These are phyloP conservation scores for Xerocomellus amylosporus DNA, from an alignment of 768 basidiomycete species.

Conservation along the genomic window DNA sequence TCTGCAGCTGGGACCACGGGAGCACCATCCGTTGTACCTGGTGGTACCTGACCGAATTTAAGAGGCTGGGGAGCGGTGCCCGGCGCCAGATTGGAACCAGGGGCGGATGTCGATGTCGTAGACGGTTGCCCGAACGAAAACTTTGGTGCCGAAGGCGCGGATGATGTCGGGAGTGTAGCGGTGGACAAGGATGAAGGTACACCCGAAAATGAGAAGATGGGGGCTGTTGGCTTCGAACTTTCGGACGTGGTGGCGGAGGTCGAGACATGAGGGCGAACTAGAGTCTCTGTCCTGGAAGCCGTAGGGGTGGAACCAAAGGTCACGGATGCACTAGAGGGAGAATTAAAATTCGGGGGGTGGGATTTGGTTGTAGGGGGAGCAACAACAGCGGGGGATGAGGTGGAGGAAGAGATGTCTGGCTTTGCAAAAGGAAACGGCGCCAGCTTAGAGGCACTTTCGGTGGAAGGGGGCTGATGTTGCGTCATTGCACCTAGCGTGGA, in stretches of 20 bases:
- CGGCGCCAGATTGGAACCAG: slow-evolving; percentile 2
- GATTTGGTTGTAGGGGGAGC: slow-evolving; percentile 6
- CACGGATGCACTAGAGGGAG: slow-evolving; percentile 4
- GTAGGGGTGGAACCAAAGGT: slow-evolving; percentile 10
- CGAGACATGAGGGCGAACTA: neutral
- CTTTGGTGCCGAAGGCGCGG: slow-evolving; percentile 16
- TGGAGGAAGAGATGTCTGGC: slow-evolving; percentile 22
- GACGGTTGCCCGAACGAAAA: slow-evolving; percentile 28
- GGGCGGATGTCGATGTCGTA: neutral
- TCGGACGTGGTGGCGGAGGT: slow-evolving; percentile 1
- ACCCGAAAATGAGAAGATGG: slow-evolving; percentile 24
- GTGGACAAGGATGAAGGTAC: slow-evolving; percentile 6
- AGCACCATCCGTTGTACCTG: slow-evolving; percentile 24
- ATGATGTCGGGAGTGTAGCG: slow-evolving; percentile 2
- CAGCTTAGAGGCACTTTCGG: slow-evolving; percentile 11
- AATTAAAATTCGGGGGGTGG: slow-evolving; percentile 20
- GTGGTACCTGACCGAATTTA: slow-evolving; percentile 22
- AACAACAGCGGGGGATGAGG: slow-evolving; percentile 17
- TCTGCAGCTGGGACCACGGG: slow-evolving; percentile 12
- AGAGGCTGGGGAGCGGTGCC: slow-evolving; percentile 18
- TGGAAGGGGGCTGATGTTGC: slow-evolving; percentile 10
- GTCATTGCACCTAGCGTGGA: slow-evolving; percentile 4
- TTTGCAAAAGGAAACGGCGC: slow-evolving; percentile 14
- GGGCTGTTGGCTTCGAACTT: slow-evolving; percentile 10
- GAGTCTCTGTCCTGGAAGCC: slow-evolving; percentile 6